Base-by-base conservation (phyloP, 2,329 filamentous ascomycete genomes). In the Thelonectria olida region DNA sequence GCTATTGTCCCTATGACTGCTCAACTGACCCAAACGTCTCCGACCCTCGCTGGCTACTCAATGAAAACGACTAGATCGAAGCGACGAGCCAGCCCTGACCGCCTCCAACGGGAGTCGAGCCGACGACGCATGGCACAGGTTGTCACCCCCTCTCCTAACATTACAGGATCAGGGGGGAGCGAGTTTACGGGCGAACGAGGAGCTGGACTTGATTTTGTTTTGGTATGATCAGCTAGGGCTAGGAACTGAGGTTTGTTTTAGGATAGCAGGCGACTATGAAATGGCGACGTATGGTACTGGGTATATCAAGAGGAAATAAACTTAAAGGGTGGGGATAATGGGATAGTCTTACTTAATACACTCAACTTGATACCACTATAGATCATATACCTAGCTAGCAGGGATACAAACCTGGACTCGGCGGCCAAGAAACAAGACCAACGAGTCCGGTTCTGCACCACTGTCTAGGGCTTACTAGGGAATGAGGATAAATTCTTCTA, bases 31-130 rank as follows among this genome's bases (percentile, higher is more conserved):
- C 78, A 58, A 78, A 79, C 72, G 62, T 75, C 67, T 44, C 74
- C 75, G 5, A 66, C 65, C n/a, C 79, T 82, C 57, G 71, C 71
- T 9, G 65, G 67, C 49, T 75, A 77, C 52, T 75, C 77, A 47
- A 71, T 71, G 47, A 81, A 84, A 45, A 71, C 76, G n/a, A 70
- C 71, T 4, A 77, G 81, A 5, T 75, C 78, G 2, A 89, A 89
- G 72, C 78, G 86, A 62, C 79, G 83, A 64, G 81, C 82, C 23
- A 67, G 85, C 56, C 76, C 76, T 3, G 83, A 85, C 15, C 72
- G 76, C 49, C 72, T 77, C 39, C 73, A 75, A 9, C 77, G 81
- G 45, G 84, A 87, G 55, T 73, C 79, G 49, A 83, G 73, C 63
- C 78, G 84, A 60, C 71, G 78, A 54, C 75, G 76, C 39, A 65